Evolutionary conservation across 805 yeast species (phyloP).

Genomic region (Candida tallmaniae): DNA sequence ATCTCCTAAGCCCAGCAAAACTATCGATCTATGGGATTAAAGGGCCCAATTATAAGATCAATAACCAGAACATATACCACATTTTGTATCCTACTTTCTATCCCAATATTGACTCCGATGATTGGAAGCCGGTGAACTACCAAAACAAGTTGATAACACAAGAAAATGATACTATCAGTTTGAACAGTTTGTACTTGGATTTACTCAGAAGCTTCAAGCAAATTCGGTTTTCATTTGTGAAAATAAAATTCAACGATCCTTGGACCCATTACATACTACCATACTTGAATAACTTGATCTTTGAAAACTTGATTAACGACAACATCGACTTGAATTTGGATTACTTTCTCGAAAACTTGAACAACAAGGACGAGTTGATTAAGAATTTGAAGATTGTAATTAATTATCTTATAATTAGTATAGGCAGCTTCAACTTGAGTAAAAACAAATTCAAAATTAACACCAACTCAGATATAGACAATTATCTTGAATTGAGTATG

Average conservation of each 20-base stretch:
- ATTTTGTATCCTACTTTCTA: slow-evolving; percentile 41
- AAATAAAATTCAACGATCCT: slow-evolving; percentile 21
- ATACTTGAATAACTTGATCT: slow-evolving; percentile 23
- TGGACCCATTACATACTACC: slow-evolving; percentile 29
- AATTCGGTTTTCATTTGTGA: slow-evolving; percentile 21
- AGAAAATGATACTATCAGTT: slow-evolving; percentile 6
- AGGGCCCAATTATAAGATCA: slow-evolving; percentile 31
- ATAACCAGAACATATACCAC: slow-evolving; percentile 40
- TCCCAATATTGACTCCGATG: slow-evolving; percentile 39
- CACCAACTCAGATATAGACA: slow-evolving; percentile 17
- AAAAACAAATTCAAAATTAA: slow-evolving; percentile 8
- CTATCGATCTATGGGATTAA: slow-evolving; percentile 39
- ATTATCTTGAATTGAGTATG: slow-evolving; percentile 24
- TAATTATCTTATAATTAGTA: slow-evolving; percentile 20
- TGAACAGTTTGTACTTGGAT: slow-evolving; percentile 1
- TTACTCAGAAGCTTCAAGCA: slow-evolving; percentile 16
- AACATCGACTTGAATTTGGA: no score
- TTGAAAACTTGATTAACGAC: slow-evolving; percentile 24
- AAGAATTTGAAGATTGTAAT: slow-evolving; percentile 19
- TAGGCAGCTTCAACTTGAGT: slow-evolving; percentile 14
- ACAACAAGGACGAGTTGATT: slow-evolving; percentile 1
- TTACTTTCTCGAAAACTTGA: background rate
- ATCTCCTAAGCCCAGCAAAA: slow-evolving; percentile 32
- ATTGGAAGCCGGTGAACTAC: slow-evolving; percentile 29
- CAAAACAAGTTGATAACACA: slow-evolving; percentile 13